phyloP scores from a whole-genome alignment of 2,329 filamentous ascomycete genomes.

The Cladosporium sp. region DNA sequence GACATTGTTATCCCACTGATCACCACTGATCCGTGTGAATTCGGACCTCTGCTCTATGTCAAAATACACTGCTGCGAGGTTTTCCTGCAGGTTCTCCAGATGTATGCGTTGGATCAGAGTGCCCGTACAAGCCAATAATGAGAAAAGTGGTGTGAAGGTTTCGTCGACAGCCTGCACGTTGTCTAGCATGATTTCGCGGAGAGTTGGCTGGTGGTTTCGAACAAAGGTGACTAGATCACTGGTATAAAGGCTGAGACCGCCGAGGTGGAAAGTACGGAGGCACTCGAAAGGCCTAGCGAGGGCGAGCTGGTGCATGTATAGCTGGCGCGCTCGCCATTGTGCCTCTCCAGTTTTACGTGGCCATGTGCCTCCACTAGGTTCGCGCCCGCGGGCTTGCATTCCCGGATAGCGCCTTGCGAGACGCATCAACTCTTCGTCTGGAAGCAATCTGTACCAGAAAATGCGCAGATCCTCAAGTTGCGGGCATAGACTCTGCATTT shows the following conservation, averaged over 20 bases:
- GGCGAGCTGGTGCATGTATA: not conserved
- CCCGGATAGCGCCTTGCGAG: not conserved
- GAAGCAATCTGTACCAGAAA: conserved; percentile 14
- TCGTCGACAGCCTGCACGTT: conserved; percentile 1
- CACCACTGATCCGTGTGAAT: not conserved
- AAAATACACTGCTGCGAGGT: not conserved
- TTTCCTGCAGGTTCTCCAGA: not conserved
- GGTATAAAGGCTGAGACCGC: not conserved
- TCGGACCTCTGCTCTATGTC: not conserved
- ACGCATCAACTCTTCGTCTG: not conserved
- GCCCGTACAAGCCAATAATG: not conserved
- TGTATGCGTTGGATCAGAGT: not conserved
- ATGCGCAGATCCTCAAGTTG: conserved; percentile 22
- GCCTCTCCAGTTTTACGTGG: not conserved
- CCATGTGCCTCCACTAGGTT: not conserved
- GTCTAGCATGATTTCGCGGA: not conserved
- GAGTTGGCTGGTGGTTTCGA: not conserved
- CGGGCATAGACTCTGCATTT: conserved; percentile 14
- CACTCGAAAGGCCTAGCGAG: not conserved
- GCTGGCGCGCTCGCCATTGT: not conserved
- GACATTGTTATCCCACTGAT: not conserved
- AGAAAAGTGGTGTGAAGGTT: not conserved
- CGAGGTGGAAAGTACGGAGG: not conserved
- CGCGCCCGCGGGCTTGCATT: not conserved
- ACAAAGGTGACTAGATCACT: not conserved